These are phyloP conservation scores for Starmerella apis DNA, from an alignment of 805 yeast genomes.

Conservation along the genomic window DNA sequence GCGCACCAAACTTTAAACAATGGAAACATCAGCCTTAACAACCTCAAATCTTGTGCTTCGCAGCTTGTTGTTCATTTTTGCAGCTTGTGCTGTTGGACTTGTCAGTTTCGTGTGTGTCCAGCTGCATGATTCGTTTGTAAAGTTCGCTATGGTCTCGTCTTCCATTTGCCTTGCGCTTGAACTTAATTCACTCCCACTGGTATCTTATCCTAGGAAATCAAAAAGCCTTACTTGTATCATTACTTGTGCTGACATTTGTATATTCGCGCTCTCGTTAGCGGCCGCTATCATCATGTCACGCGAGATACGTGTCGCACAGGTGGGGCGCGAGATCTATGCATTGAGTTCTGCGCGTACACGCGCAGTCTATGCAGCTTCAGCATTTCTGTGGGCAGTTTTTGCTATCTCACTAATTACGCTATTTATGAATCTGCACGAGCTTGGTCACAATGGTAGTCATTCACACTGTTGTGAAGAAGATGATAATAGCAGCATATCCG, in stretches of 20 bases:
- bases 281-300: constrained; percentile 1
- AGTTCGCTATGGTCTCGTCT: background rate
- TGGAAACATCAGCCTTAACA: no score
- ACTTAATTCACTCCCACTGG: background rate
- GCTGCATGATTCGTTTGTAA: constrained; percentile 38
- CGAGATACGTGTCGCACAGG: background rate
- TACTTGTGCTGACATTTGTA: background rate
- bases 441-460: background rate
- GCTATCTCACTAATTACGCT: background rate
- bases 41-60: background rate
- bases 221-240: background rate
- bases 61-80: background rate
- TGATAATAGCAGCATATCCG: background rate
- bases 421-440: background rate
- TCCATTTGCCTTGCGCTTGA: background rate
- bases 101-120: constrained; percentile 85
- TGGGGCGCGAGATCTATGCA: background rate
- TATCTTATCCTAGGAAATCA: background rate
- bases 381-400: background rate
- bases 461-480: background rate
- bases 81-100: constrained; percentile 48
- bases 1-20: background rate
- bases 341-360: background rate
- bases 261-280: constrained; percentile 1
- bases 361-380: background rate